Base-by-base conservation (phyloP, 2,329 filamentous ascomycete genomes). In the Aspergillus sp. region DNA sequence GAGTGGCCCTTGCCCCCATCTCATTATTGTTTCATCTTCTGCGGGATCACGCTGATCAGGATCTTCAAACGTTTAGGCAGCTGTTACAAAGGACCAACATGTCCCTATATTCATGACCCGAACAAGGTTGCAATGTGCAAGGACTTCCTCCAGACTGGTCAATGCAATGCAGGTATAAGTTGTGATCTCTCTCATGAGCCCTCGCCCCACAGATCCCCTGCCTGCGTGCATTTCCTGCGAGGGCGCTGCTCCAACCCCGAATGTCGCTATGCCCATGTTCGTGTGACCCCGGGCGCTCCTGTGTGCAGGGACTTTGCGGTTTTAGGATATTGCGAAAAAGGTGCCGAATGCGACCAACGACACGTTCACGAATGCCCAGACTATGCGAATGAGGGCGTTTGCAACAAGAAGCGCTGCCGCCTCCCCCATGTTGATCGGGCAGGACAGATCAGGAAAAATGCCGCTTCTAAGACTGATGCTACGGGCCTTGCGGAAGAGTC, bases 361-460 rank as follows among this genome's bases (percentile, higher is more conserved):
- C 95, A 99, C 80, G 89, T 94, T 60, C 89, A 90, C 78, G 94
- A 98, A 77, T 98, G 95, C 77, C 94, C 95, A 64, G 90, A 96
- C 75, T 97, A 96, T 81, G 91, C 91, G 84, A 96, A 96, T 78
- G 91, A 86, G 62, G 94, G 94, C 70, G 82, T 83, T 64, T 99
- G 95, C 85, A 88, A 87, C 74, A 87, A 85, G 74, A 87, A 88
- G 77, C 88, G 88, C 66, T 98, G 94, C 82, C 90, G 89, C 74
- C 84, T 96, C 57, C 90, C 88, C 61, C 95, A 99, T 79, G 87
- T 94, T 74, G 91, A 95, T 79, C 88, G 91, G 78, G 92, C 92
- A 73, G 92, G 90, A 70, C 90, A 91, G 71, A 88, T 89, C 75
- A 84, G 86, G 75, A 86, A 84, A 75, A 82, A 83, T 49, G 65